phyloP scores from a whole-genome alignment of 1,284 basidiomycete genomes.

The Tetrapyrgos nigripes region DNA sequence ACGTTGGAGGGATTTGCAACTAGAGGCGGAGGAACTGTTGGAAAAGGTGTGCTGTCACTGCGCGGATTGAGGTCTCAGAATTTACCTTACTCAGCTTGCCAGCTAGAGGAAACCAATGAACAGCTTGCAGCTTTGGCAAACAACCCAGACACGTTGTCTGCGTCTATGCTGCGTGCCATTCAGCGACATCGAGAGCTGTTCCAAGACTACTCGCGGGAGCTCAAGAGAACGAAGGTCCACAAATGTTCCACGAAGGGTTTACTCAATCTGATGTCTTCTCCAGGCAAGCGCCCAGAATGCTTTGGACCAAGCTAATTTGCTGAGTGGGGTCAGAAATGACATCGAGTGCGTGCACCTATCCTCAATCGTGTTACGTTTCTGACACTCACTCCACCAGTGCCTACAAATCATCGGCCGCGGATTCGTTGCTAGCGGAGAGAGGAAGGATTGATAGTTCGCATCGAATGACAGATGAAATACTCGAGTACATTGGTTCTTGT shows the following conservation, averaged over 20 bases:
- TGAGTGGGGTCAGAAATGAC: slow-evolving; percentile 93
- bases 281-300: slow-evolving; percentile 86
- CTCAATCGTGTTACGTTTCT: not conserved
- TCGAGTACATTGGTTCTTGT: slow-evolving; percentile 66
- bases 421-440: slow-evolving; percentile 88
- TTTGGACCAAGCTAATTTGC: slow-evolving; percentile 85
- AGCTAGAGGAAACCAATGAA: slow-evolving; percentile 88
- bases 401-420: slow-evolving; percentile 90
- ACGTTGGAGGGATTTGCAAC: slow-evolving; percentile 83
- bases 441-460: slow-evolving; percentile 92
- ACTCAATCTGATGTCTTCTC: not conserved
- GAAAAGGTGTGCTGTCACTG: slow-evolving; percentile 68
- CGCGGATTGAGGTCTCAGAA: not conserved
- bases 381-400: slow-evolving; percentile 62
- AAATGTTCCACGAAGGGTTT: not conserved
- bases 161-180: slow-evolving; percentile 88
- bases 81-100: slow-evolving; percentile 24
- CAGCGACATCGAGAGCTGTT: slow-evolving; percentile 92
- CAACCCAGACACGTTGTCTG: slow-evolving; percentile 80
- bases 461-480: slow-evolving; percentile 91
- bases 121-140: slow-evolving; percentile 72
- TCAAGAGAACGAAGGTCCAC: slow-evolving; percentile 79
- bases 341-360: slow-evolving; percentile 73
- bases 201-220: slow-evolving; percentile 87
- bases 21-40: slow-evolving; percentile 87